These are phyloP conservation scores for barley (Hordeum vulgare) DNA, from an alignment of 176 grass and related monocot species.

Conservation along the genomic window MorexV3_pseudomolecules_assembly NC_058520.1:462500322-462500821, in stretches of 20 bases:
- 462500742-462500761: background rate
- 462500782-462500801: conserved; percentile 12
- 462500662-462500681: too few relatives aligned
- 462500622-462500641: too few relatives aligned
- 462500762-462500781: background rate
- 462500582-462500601: background rate
- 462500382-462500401: background rate
- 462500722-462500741: background rate
- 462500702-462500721: too few relatives aligned
- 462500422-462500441: background rate
- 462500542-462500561: background rate
- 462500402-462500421: background rate
- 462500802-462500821: conserved; percentile 30
- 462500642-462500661: too few relatives aligned
- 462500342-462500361: background rate
- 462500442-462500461: background rate
- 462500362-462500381: background rate
- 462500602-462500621: background rate
- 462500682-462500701: too few relatives aligned
- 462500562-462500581: background rate
- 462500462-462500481: background rate
- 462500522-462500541: background rate
- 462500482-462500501: background rate
- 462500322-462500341: background rate
- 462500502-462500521: background rate